Evolutionary conservation across 2,329 filamentous ascomycete species (phyloP), one percentile per base, ranked within the genome.

Genomic region (Simplicillium sp.): DNA sequence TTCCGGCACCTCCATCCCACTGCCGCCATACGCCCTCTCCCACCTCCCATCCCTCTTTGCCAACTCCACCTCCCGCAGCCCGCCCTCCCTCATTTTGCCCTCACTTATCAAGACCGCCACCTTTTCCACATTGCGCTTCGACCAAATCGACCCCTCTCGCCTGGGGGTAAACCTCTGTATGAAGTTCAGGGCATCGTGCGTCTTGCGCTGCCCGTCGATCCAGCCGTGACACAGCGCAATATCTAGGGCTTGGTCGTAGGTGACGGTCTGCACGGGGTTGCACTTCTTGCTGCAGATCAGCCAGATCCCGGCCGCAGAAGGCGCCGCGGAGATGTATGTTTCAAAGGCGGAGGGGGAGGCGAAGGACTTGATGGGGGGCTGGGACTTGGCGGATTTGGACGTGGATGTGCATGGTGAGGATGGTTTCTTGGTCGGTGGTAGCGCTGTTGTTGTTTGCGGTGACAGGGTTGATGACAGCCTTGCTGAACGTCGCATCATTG

Each of bases 201-300:
- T 43, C 14, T 59, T 59, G 2, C 64, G 64, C 49, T 75, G 73
- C 1, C 76, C 73, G 51, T 81, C 75, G 42, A 80, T 81, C 76
- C 77, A 81, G 34, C 77, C 77, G 50, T 71, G 73, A 52, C 75
- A 80, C 7, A 81, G 62, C 1, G 75, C 75, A 29, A 64, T 56
- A 50, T 79, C 70, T 14, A 80, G 63, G 1, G 75, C 75, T 51
- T 77, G 58, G 44, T 50, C 64, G 51, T 68, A 67, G 13, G 64
- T 66, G 12, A 77, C 55, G 0, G 70, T 69, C 1, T 60, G 46
- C n/a, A 64, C 54, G 3, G 55, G 52, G 2, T 64, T 63, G 15
- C 54, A 42, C 43, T 72, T 75, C 43, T 75, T 75, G 36, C 62
- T 62, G 17, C 75, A 57, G 38, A 68, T 63, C 13, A 75, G 56